Conservation (phyloP, 169 alveolate species). For the Babesia caballi region DNA sequence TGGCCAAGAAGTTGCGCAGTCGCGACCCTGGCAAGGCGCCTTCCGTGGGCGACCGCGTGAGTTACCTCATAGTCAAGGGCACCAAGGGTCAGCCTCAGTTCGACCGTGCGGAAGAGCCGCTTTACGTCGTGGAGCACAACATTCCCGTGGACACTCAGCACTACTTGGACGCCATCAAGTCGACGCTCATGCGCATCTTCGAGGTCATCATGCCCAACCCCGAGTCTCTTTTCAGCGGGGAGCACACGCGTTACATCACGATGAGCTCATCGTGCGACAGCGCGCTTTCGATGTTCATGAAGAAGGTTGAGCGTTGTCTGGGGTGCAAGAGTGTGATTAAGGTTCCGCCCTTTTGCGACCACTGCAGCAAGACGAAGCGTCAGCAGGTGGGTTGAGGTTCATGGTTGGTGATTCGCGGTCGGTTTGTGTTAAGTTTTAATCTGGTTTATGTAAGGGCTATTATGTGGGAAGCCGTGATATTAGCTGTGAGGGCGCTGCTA, state of each 20-base stretch:
- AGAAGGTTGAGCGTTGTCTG: slow-evolving; percentile 87
- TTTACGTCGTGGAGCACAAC: slow-evolving; percentile 93
- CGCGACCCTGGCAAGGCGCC: slow-evolving; percentile 96
- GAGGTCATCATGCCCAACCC: slow-evolving; percentile 90
- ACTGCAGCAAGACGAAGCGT: slow-evolving; percentile 68
- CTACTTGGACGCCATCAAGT: slow-evolving; percentile 93
- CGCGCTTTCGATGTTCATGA: slow-evolving; percentile 88
- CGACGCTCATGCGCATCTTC: slow-evolving; percentile 89
- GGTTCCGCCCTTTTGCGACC: slow-evolving; percentile 71
- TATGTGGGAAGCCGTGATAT: too few species aligned
- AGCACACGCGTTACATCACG: slow-evolving; percentile 63
- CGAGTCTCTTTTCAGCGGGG: slow-evolving; percentile 86
- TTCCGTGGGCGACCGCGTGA: slow-evolving; percentile 97
- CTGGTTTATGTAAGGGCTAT: too few species aligned
- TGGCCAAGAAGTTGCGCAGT: slow-evolving; percentile 95
- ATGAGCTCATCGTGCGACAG: slow-evolving; percentile 70
- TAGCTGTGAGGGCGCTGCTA: too few species aligned
- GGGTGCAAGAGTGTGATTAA: slow-evolving; percentile 88
- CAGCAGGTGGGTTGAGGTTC: slow-evolving; percentile 66
- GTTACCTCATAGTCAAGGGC: slow-evolving; percentile 93
- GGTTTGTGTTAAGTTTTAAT: too few species aligned
- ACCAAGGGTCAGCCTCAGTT: slow-evolving; percentile 91
- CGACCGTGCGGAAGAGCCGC: slow-evolving; percentile 99
- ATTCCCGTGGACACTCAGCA: slow-evolving; percentile 96
- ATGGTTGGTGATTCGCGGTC: too few species aligned